Percentiles rank a stretch among this genome's conserved stretches.
phyloP scores from a whole-genome alignment of 495 filamentous ascomycete species.

The Mycothermus thermophilus region DNA sequence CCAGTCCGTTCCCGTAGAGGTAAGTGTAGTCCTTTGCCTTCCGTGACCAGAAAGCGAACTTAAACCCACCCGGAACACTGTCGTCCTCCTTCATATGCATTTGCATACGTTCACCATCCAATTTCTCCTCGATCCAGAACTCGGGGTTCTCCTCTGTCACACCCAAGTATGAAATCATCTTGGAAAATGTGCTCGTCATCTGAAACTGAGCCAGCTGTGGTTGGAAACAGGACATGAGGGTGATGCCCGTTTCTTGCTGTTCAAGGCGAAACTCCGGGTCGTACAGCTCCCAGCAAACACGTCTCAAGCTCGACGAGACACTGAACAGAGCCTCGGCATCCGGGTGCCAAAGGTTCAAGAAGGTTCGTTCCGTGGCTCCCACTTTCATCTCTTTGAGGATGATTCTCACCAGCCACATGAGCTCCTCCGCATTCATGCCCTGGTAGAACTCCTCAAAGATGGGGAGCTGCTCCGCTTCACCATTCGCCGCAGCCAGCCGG shows the following conservation, averaged over 20 bases:
- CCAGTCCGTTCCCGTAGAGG: conserved; percentile 68
- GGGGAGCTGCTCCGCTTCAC: conserved; percentile 67
- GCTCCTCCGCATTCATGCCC: conserved; percentile 82
- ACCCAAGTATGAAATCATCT: conserved; percentile 61
- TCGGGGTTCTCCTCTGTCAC: conserved; percentile 52
- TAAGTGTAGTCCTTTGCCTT: conserved; percentile 97
- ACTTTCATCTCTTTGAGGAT: conserved; percentile 95
- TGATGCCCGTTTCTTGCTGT: conserved; percentile 57
- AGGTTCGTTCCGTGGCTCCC: conserved; percentile 87
- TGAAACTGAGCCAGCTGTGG: conserved; percentile 94
- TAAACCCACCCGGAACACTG: conserved; percentile 49
- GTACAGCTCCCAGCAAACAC: conserved; percentile 91
- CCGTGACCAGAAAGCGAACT: conserved; percentile 84
- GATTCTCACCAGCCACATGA: conserved; percentile 90
- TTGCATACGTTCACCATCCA: conserved; percentile 96
- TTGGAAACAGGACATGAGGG: conserved; percentile 91
- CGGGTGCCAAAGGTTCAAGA: conserved; percentile 85
- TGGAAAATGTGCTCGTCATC: conserved; percentile 65
- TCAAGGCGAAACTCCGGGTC: conserved; percentile 64
- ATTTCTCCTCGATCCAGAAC: conserved; percentile 97
- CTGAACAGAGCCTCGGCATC: conserved; percentile 85
- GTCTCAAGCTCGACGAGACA: conserved; percentile 74
- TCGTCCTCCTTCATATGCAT: conserved; percentile 77
- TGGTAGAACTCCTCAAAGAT: conserved; percentile 76
- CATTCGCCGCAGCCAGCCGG: conserved; percentile 54